These are phyloP conservation scores for Sambucus nigra DNA, from an alignment of 129 eudicot genomes.

Conservation along the genomic window DNA sequence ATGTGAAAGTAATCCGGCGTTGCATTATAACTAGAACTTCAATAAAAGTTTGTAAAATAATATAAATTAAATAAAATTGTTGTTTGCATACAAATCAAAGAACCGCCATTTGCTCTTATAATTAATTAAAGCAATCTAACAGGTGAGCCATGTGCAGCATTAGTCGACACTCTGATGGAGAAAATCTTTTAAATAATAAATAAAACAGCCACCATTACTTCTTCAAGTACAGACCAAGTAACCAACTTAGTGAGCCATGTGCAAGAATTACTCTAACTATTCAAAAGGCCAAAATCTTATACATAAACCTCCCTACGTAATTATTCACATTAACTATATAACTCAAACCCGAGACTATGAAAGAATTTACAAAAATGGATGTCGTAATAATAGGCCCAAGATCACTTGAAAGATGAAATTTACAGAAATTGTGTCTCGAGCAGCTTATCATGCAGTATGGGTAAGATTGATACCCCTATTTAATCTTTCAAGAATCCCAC, in stretches of 20 bases:
- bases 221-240: conserved; percentile 8
- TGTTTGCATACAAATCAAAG: conserved; percentile 7
- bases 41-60: not conserved
- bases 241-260: conserved; percentile 22
- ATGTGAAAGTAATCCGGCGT: conserved; percentile 7
- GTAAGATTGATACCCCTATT: conserved; percentile 60
- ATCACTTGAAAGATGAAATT: conserved; percentile 37
- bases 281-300: conserved; percentile 13
- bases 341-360: conserved; percentile 31
- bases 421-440: conserved; percentile 37
- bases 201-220: conserved; percentile 9
- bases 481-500: conserved; percentile 75
- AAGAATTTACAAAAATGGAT: conserved; percentile 46
- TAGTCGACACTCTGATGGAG: conserved; percentile 24
- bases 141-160: conserved; percentile 35
- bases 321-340: conserved; percentile 52
- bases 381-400: conserved; percentile 11
- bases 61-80: not conserved
- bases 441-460: conserved; percentile 64
- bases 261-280: conserved; percentile 18
- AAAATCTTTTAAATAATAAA: conserved; percentile 15
- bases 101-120: conserved; percentile 19
- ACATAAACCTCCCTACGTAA: too few relatives aligned
- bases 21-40: not conserved
- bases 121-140: conserved; percentile 29